phyloP scores from a whole-genome alignment of 495 filamentous ascomycete species.

The Thermothielavioides terrestris region DNA sequence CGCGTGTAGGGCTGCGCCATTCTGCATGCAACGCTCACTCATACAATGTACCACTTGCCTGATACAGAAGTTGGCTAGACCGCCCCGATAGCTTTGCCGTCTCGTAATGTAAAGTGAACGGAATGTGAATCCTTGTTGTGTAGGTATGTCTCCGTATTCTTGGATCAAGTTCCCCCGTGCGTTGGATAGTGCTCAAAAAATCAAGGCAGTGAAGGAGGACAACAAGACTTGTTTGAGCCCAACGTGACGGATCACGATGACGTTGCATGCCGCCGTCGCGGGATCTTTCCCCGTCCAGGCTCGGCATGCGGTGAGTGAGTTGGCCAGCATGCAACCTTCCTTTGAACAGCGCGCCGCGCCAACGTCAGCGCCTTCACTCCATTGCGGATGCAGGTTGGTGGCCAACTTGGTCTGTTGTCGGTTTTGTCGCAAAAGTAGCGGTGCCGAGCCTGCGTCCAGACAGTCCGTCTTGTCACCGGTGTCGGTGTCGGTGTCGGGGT shows the following conservation, averaged over 20 bases:
- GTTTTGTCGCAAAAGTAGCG: background rate
- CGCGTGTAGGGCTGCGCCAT: constrained; percentile 5
- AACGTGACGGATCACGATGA: constrained; percentile 4
- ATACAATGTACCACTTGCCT: background rate
- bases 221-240: background rate
- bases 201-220: background rate
- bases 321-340: background rate
- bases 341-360: background rate
- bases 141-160: too few species aligned
- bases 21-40: constrained; percentile 2
- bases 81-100: too few species aligned
- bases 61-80: constrained; percentile 1
- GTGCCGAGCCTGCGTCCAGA: background rate
- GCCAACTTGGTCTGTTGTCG: background rate
- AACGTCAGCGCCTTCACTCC: background rate
- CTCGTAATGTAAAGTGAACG: too few species aligned
- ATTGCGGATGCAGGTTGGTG: background rate
- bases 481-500: background rate
- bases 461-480: background rate
- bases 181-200: background rate
- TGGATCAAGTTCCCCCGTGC: too few species aligned
- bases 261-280: constrained; percentile 5
- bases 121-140: too few species aligned
- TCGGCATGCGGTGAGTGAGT: background rate
- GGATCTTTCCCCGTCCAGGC: background rate